These are phyloP conservation scores for Globisporangium spinosum DNA, from an alignment of 352 stramenopile genomes.

Conservation along the genomic window DNA sequence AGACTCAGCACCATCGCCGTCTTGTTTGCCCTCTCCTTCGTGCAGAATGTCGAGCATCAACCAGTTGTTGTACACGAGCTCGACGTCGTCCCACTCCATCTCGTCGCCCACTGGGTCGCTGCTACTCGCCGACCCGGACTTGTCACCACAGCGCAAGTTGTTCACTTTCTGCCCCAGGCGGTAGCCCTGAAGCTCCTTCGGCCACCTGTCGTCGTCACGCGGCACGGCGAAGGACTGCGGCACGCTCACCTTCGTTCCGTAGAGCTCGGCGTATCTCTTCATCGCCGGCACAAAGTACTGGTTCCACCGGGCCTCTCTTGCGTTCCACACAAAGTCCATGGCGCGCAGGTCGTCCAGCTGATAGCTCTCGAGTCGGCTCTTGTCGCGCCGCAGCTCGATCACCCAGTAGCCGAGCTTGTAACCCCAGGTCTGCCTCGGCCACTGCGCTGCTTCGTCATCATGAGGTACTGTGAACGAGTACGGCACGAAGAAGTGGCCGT, in stretches of 20 bases:
- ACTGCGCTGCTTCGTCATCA: constrained; percentile 14
- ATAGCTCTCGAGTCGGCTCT: constrained; percentile 26
- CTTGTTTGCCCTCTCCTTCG: constrained; percentile 8
- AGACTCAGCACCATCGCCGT: not conserved
- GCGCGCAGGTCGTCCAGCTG: constrained; percentile 31
- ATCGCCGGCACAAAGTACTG: constrained; percentile 35
- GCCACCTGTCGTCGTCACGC: constrained; percentile 24
- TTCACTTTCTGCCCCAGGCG: constrained; percentile 44
- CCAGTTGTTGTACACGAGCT: constrained; percentile 44
- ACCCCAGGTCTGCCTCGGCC: constrained; percentile 32
- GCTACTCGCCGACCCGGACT: constrained; percentile 3
- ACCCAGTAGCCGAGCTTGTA: constrained; percentile 45
- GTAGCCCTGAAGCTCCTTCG: constrained; percentile 28
- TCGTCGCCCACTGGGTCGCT: not conserved
- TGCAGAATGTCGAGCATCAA: constrained; percentile 38
- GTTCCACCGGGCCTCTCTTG: constrained; percentile 33
- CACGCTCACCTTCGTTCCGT: constrained; percentile 23
- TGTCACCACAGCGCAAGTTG: constrained; percentile 33
- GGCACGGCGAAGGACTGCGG: constrained; percentile 43
- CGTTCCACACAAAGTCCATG: constrained; percentile 36
- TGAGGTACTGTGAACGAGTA: constrained; percentile 30
- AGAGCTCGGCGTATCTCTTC: constrained; percentile 28
- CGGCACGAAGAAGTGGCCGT: constrained; percentile 35
- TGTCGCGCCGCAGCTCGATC: constrained; percentile 30
- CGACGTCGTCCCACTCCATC: constrained; percentile 29